phyloP scores from a whole-genome alignment of 2,329 filamentous ascomycete genomes.

The Colletotrichum sp. region DNA sequence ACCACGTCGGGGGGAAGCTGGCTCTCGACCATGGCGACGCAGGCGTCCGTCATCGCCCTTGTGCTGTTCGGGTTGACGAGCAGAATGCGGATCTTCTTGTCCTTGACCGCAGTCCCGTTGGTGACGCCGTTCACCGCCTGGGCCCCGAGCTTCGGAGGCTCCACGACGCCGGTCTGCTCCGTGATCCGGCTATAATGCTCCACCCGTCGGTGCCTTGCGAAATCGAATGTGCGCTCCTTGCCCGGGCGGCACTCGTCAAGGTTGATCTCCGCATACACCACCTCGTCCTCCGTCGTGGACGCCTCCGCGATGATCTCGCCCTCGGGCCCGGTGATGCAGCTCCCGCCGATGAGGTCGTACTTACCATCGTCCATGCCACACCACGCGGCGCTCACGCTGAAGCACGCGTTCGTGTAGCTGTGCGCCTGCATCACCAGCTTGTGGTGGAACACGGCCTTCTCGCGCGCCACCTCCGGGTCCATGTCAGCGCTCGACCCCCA shows the following conservation, averaged over 20 bases:
- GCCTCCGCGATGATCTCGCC: conserved; percentile 54
- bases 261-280: conserved; percentile 55
- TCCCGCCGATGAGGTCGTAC: conserved; percentile 57
- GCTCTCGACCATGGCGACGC: conserved; percentile 54
- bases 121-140: background rate
- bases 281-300: conserved; percentile 50
- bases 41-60: conserved; percentile 69
- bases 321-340: conserved; percentile 51
- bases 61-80: conserved; percentile 84
- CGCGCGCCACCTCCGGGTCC: conserved; percentile 29
- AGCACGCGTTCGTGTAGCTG: conserved; percentile 58
- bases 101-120: background rate
- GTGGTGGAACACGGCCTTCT: conserved; percentile 57
- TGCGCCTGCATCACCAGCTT: conserved; percentile 55
- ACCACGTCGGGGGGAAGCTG: conserved; percentile 41
- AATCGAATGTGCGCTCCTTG: conserved; percentile 52
- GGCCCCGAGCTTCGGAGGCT: conserved; percentile 7
- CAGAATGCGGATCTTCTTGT: conserved; percentile 51
- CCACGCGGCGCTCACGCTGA: conserved; percentile 52
- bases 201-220: conserved; percentile 44
- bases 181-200: conserved; percentile 46
- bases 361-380: conserved; percentile 39
- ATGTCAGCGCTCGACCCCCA: conserved; percentile 35
- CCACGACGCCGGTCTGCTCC: conserved; percentile 39
- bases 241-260: conserved; percentile 50